Conservation (phyloP, 306 rosid species). For the Mimosa pudica region DNA sequence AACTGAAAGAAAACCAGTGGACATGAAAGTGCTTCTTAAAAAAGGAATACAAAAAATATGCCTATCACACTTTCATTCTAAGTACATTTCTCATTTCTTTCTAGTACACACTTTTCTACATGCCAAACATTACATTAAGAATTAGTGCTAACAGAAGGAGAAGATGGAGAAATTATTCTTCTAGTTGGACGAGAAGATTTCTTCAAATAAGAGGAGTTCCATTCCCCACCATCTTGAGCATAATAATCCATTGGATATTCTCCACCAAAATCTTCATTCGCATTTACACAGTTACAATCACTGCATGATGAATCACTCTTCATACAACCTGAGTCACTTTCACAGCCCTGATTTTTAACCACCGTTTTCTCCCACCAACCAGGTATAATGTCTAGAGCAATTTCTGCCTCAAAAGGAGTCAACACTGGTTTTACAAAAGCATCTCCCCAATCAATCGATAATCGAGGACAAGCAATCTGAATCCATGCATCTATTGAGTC, state of each 20-base stretch:
- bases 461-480: constrained; percentile 91
- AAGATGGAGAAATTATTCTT: constrained; percentile 35
- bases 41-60: too few relatives aligned
- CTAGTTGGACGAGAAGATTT: constrained; percentile 55
- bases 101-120: neutral
- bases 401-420: constrained; percentile 88
- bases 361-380: constrained; percentile 88
- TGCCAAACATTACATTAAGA: neutral
- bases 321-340: constrained; percentile 38
- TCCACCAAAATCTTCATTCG: constrained; percentile 52
- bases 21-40: too few relatives aligned
- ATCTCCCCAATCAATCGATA: constrained; percentile 96
- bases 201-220: constrained; percentile 83
- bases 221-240: constrained; percentile 92
- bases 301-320: constrained; percentile 32
- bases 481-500: constrained; percentile 95
- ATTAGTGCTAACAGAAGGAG: constrained; percentile 27
- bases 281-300: constrained; percentile 32
- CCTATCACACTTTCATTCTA: too few relatives aligned
- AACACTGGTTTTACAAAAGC: constrained; percentile 84
- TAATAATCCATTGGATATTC: constrained; percentile 98
- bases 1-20: too few relatives aligned
- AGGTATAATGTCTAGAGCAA: constrained; percentile 78
- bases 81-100: neutral
- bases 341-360: constrained; percentile 41